Percentiles rank a stretch among this genome's conserved stretches.
Evolutionary conservation across 2,329 filamentous ascomycete genomes (phyloP).

Genomic region (Blumeria graminis): DNA sequence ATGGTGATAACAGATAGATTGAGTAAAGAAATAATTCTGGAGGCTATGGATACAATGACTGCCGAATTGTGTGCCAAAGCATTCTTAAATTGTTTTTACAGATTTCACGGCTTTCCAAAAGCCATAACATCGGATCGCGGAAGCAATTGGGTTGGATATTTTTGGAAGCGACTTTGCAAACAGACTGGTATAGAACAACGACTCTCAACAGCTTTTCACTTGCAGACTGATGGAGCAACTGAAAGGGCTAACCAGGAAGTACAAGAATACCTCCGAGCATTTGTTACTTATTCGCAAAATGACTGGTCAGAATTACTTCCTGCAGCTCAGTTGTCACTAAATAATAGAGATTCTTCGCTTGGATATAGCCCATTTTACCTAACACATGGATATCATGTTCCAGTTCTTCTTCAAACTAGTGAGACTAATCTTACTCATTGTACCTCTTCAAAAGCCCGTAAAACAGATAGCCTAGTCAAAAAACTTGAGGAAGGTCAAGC

Average conservation of each 20-base stretch:
- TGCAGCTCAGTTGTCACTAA: neutral
- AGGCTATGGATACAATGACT: neutral
- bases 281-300: neutral
- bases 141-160: neutral
- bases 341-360: neutral
- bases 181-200: neutral
- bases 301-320: neutral
- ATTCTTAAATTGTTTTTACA: too few species aligned
- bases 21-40: neutral
- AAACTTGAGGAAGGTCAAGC: conserved; percentile 15
- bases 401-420: neutral
- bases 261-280: neutral
- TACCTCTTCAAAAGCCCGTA: neutral
- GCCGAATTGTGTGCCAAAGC: too few species aligned
- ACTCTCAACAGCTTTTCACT: neutral
- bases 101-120: too few species aligned
- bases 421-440: neutral
- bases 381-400: neutral
- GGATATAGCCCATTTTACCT: neutral
- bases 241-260: neutral
- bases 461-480: neutral
- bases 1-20: neutral
- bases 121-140: too few species aligned
- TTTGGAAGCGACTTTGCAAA: neutral
- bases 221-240: neutral